Conservation (phyloP, 352 stramenopile genomes). For the Phytophthora sp. region DNA sequence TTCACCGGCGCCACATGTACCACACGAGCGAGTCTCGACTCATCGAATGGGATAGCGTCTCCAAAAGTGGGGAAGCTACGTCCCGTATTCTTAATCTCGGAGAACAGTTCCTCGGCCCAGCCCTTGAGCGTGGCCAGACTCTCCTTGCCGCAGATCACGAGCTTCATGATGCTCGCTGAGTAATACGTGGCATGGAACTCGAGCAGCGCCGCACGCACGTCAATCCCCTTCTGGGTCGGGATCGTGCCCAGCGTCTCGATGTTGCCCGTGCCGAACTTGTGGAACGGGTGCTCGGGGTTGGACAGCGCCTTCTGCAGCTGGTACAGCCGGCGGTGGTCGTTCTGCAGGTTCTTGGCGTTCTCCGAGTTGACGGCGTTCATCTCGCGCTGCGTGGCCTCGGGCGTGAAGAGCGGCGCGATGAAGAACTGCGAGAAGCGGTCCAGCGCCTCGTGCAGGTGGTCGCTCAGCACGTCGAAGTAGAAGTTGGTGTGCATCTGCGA, state of each 20-base stretch:
- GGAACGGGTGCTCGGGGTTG: constrained; percentile 79
- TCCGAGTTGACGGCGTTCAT: constrained; percentile 97
- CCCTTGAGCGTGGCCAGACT: constrained; percentile 78
- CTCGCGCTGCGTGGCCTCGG: constrained; percentile 92
- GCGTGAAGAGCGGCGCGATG: constrained; percentile 94
- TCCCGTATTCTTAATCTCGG: constrained; percentile 76
- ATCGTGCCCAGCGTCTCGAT: constrained; percentile 68
- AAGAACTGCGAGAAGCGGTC: constrained; percentile 99
- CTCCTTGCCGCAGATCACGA: constrained; percentile 91
- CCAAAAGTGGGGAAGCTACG: constrained; percentile 58
- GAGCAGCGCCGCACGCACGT: constrained; percentile 76
- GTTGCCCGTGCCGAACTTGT: constrained; percentile 93
- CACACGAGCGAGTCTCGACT: constrained; percentile 41
- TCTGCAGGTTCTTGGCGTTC: constrained; percentile 96
- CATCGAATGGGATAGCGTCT: constrained; percentile 58
- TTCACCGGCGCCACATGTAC: constrained; percentile 73
- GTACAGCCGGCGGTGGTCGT: constrained; percentile 89
- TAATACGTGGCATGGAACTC: constrained; percentile 92
- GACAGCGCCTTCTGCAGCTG: constrained; percentile 84
- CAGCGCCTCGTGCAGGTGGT: constrained; percentile 84
- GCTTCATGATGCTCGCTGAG: constrained; percentile 91
- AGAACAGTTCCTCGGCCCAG: constrained; percentile 84
- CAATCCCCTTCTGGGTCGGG: constrained; percentile 45
- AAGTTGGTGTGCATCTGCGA: constrained; percentile 97
- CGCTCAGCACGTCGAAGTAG: constrained; percentile 95